A percentile compares a stretch with the other conserved stretches of the same genome.
phyloP scores from a whole-genome alignment of 2,329 filamentous ascomycete species.

The Sporothrix euskadiensis region DNA sequence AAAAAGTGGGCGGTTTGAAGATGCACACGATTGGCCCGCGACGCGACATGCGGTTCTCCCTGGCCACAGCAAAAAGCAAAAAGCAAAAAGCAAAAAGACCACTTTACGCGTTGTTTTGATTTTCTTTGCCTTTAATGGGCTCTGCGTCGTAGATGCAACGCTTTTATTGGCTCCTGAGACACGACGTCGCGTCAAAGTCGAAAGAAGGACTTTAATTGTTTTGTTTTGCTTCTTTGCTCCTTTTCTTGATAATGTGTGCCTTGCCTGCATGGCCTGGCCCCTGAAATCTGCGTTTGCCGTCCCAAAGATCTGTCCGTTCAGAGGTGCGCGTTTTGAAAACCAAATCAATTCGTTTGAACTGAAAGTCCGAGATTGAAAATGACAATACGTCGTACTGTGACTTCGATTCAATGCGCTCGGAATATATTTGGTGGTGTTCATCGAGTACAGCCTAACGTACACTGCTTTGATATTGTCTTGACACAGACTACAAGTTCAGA shows the following conservation, averaged over 20 bases:
- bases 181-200: neutral
- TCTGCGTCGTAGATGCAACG: neutral
- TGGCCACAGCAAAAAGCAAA: neutral
- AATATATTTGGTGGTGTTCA: neutral
- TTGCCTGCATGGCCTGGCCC: neutral
- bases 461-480: neutral
- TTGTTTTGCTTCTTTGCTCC: neutral
- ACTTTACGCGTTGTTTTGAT: constrained; percentile 33
- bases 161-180: neutral
- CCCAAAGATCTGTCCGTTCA: neutral
- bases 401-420: neutral
- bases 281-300: constrained; percentile 13
- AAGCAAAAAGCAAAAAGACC: constrained; percentile 17
- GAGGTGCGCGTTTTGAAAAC: neutral
- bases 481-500: neutral
- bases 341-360: neutral
- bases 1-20: neutral
- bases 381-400: neutral
- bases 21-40: constrained; percentile 25
- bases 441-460: neutral
- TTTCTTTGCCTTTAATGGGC: neutral
- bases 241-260: neutral
- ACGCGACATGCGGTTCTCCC: constrained; percentile 12
- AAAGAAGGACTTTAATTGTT: neutral
- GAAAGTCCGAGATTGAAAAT: neutral